Conservation (phyloP, 768 basidiomycete species). For the Amanita rubescens region DNA sequence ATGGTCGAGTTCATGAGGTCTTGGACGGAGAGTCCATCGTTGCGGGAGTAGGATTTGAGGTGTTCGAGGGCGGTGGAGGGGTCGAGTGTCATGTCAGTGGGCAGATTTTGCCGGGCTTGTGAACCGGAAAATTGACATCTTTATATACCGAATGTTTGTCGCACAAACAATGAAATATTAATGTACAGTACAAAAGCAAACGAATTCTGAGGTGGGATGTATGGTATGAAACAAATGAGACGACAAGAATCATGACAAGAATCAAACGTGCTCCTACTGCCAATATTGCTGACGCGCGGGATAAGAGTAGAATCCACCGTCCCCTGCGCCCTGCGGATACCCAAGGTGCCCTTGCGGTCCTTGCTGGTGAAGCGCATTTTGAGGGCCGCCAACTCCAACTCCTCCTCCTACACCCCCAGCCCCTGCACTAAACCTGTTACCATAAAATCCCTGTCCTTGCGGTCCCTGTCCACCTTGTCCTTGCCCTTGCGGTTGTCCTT, state of each 20-base stretch:
- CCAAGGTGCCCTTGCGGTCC: slow-evolving; percentile 51
- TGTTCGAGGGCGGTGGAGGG: slow-evolving; percentile 67
- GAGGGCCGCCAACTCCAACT: slow-evolving; percentile 32
- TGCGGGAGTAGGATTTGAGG: slow-evolving; percentile 59
- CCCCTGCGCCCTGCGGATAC: slow-evolving; percentile 58
- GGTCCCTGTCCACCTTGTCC: slow-evolving; percentile 40
- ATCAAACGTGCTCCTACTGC: slow-evolving; percentile 33
- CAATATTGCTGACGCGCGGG: slow-evolving; percentile 61
- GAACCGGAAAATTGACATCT: not conserved
- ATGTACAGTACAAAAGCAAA: slow-evolving; percentile 6
- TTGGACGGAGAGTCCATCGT: slow-evolving; percentile 77
- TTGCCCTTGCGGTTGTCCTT: slow-evolving; percentile 44
- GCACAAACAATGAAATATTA: slow-evolving; percentile 3
- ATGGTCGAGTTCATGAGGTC: slow-evolving; percentile 85
- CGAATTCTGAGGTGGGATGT: slow-evolving; percentile 9
- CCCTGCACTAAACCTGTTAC: slow-evolving; percentile 36
- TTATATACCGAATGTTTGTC: not conserved
- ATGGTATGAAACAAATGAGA: slow-evolving; percentile 10
- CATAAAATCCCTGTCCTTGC: slow-evolving; percentile 46
- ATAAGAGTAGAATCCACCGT: slow-evolving; percentile 66
- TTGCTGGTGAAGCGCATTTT: slow-evolving; percentile 35
- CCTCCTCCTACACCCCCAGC: slow-evolving; percentile 29
- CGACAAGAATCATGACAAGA: slow-evolving; percentile 7
- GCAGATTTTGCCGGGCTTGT: slow-evolving; percentile 4
- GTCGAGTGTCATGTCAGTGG: slow-evolving; percentile 35